Evolutionary conservation across 2,329 filamentous ascomycete genomes (phyloP).

Genomic region (Clonostachys byssicola): DNA sequence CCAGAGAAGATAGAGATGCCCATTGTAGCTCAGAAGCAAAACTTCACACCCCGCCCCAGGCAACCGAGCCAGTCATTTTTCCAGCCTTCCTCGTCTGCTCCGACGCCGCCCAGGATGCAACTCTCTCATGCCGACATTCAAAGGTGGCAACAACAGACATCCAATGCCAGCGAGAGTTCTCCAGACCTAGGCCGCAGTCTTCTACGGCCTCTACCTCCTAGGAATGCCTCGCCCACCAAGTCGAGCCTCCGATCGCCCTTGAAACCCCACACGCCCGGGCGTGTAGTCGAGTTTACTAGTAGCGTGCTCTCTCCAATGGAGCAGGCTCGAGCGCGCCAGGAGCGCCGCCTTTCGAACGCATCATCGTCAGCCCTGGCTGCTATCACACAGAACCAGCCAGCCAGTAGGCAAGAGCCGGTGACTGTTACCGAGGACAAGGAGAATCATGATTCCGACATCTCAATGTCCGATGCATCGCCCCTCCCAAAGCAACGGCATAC

Average conservation of each 20-base stretch:
- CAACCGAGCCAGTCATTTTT: conserved; percentile 32
- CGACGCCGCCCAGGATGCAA: conserved; percentile 34
- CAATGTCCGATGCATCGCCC: conserved; percentile 18
- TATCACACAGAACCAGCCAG: background rate
- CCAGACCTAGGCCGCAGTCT: conserved; percentile 26
- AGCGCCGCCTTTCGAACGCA: conserved; percentile 10
- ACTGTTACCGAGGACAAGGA: conserved; percentile 22
- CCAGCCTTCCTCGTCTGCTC: conserved; percentile 17
- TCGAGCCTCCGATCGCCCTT: conserved; percentile 53
- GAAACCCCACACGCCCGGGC: conserved; percentile 53
- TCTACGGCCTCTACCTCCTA: conserved; percentile 44
- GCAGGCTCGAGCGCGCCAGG: conserved; percentile 26
- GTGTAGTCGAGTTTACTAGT: conserved; percentile 54
- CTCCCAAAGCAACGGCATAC: conserved; percentile 3
- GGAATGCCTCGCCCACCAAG: conserved; percentile 50
- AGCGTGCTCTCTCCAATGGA: conserved; percentile 41
- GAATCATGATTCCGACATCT: conserved; percentile 17
- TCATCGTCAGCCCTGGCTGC: background rate
- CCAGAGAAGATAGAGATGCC: conserved; percentile 24
- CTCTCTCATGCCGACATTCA: conserved; percentile 33
- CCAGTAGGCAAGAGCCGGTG: background rate
- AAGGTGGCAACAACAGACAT: conserved; percentile 34
- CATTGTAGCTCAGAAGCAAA: conserved; percentile 38
- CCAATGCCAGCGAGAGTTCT: conserved; percentile 29
- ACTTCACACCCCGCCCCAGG: conserved; percentile 40